Evolutionary conservation across 305 asterid species (phyloP).

Genomic region (Fraxinus velutina): DNA sequence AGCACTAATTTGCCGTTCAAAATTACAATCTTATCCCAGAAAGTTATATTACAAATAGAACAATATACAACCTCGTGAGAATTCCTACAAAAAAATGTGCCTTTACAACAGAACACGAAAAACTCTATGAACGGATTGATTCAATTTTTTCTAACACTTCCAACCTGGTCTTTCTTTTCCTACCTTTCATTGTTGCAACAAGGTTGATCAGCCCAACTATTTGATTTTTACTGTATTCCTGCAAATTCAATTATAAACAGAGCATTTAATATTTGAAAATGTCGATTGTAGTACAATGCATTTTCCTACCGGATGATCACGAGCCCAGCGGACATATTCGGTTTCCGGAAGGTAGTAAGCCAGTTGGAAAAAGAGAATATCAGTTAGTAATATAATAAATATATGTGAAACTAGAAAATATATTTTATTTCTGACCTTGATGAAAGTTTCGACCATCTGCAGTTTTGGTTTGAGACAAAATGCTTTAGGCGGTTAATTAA

Average conservation of each 20-base stretch:
- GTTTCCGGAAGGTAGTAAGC: constrained; percentile 99
- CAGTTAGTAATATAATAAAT: neutral
- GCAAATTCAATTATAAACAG: constrained; percentile 14
- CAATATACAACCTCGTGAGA: constrained; percentile 37
- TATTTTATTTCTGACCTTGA: constrained; percentile 56
- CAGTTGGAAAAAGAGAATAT: constrained; percentile 35
- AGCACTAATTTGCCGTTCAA: neutral
- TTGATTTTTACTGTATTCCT: constrained; percentile 87
- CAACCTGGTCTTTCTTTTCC: constrained; percentile 88
- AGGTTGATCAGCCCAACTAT: constrained; percentile 76
- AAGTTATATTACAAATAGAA: constrained; percentile 36
- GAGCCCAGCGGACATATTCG: constrained; percentile 94
- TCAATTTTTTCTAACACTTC: constrained; percentile 90
- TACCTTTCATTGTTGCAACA: constrained; percentile 86
- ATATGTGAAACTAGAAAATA: neutral
- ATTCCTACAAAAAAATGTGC: constrained; percentile 25
- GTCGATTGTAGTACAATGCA: neutral
- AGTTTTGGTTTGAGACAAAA: constrained; percentile 78
- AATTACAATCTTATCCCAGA: constrained; percentile 20
- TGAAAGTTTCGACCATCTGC: constrained; percentile 82
- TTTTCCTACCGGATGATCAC: constrained; percentile 76
- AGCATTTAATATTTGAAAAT: neutral
- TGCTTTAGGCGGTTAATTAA: constrained; percentile 92
- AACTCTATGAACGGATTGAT: constrained; percentile 25
- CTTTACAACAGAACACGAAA: constrained; percentile 34